Evolutionary conservation across 495 filamentous ascomycete species (phyloP).

Genomic region (Aspergillus conjunctus): DNA sequence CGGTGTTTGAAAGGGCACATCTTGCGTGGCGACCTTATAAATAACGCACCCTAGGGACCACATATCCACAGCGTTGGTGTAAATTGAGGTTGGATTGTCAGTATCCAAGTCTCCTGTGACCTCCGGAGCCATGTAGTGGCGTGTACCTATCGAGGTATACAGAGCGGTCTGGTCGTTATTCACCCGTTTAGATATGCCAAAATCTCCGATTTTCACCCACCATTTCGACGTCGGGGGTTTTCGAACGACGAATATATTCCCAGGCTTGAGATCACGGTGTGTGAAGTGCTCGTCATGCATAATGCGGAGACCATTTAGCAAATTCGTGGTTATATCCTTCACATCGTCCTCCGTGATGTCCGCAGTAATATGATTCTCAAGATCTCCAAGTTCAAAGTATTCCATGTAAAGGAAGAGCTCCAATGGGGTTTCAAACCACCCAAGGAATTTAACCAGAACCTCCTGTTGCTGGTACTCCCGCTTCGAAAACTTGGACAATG

Average conservation of each 20-base stretch:
- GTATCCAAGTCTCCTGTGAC: conserved; percentile 1
- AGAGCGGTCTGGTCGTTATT: background rate
- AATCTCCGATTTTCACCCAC: conserved; percentile 8
- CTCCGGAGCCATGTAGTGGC: background rate
- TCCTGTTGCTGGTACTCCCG: conserved; percentile 6
- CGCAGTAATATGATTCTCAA: background rate
- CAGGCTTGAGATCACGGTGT: conserved; percentile 3
- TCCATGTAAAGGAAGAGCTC: conserved; percentile 6
- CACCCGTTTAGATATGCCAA: conserved; percentile 2
- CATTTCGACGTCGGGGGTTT: background rate
- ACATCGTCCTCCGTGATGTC: background rate
- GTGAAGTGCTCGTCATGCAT: background rate
- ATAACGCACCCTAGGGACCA: conserved; percentile 1
- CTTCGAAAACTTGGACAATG: conserved; percentile 6
- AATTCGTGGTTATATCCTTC: background rate
- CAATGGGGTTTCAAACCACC: conserved; percentile 1
- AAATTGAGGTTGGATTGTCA: background rate
- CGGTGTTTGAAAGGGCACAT: background rate
- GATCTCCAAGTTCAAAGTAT: conserved; percentile 1
- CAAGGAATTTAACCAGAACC: conserved; percentile 1
- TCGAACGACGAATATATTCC: background rate
- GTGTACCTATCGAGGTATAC: background rate
- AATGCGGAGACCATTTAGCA: conserved; percentile 3
- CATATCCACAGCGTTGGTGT: conserved; percentile 2
- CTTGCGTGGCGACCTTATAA: background rate